These are phyloP conservation scores for Ceratocystis harringtonii DNA, from an alignment of 2,329 filamentous ascomycete species.

Conservation along the genomic window DNA sequence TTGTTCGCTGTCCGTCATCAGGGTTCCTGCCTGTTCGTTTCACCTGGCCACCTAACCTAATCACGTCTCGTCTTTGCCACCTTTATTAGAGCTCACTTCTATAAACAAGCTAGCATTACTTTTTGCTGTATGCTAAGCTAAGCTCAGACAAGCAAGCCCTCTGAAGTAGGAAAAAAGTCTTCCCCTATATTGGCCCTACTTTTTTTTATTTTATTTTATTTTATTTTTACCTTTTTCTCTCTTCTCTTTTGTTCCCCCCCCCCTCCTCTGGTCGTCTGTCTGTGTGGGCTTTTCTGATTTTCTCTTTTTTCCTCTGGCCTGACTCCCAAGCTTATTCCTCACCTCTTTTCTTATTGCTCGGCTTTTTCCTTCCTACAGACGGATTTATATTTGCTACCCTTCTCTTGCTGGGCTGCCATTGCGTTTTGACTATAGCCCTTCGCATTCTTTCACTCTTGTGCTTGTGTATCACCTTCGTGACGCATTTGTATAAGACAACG, in stretches of 20 bases:
- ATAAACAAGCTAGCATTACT: constrained; percentile 3
- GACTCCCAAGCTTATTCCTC: not conserved
- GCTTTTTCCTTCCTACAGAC: not conserved
- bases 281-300: constrained; percentile 7
- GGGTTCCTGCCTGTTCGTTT: not conserved
- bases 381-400: not conserved
- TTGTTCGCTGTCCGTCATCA: not conserved
- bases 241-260: not conserved
- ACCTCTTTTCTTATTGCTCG: not conserved
- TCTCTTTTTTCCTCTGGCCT: constrained; percentile 8
- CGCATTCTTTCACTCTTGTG: not conserved
- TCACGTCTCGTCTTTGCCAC: not conserved
- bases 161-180: not conserved
- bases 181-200: constrained; percentile 2
- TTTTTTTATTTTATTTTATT: not conserved
- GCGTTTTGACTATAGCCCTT: not conserved
- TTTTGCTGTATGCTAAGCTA: constrained; percentile 1
- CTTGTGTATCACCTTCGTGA: constrained; percentile 4
- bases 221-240: not conserved
- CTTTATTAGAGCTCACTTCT: constrained; percentile 5
- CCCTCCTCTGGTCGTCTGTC: not conserved
- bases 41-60: constrained; percentile 2
- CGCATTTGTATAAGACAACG: constrained; percentile 7
- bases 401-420: not conserved
- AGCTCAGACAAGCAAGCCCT: not conserved